phyloP scores from a whole-genome alignment of 2,329 filamentous ascomycete genomes.

The Biscogniauxia marginata region DNA sequence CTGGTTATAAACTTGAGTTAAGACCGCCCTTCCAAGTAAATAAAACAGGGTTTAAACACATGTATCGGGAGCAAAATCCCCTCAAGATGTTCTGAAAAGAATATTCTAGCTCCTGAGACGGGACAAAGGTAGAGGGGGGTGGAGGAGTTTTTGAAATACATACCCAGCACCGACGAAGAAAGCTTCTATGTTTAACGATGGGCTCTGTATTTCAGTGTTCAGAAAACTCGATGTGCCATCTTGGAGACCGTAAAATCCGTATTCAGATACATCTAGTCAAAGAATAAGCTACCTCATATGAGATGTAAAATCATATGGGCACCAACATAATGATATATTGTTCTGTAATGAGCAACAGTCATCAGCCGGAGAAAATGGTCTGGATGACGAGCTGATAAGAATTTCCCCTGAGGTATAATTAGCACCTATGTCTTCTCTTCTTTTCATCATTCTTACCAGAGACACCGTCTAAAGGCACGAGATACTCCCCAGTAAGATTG shows the following conservation, averaged over 20 bases:
- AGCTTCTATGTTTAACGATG: slow-evolving; percentile 18
- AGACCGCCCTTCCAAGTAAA: no score
- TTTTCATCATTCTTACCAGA: not conserved
- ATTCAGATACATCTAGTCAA: slow-evolving; percentile 7
- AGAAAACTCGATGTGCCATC: slow-evolving; percentile 13
- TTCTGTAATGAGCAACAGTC: not conserved
- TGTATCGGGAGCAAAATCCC: no score
- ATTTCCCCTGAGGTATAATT: not conserved
- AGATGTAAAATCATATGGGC: not conserved
- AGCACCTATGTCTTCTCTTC: not conserved
- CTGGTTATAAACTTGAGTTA: no score
- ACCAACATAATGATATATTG: slow-evolving; percentile 5
- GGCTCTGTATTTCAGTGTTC: slow-evolving; percentile 4
- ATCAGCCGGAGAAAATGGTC: not conserved
- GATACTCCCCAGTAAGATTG: slow-evolving; percentile 12
- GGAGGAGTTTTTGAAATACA: not conserved
- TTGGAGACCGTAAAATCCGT: slow-evolving; percentile 17
- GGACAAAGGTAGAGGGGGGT: not conserved
- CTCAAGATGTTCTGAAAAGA: no score
- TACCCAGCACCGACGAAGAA: slow-evolving; percentile 1
- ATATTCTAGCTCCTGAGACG: no score
- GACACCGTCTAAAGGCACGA: slow-evolving; percentile 4
- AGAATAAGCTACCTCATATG: not conserved
- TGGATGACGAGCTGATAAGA: not conserved
- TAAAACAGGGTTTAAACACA: no score